These are phyloP conservation scores for Lipomyces spencermartinsiae DNA, from an alignment of 805 yeast genomes.

Conservation along the genomic window DNA sequence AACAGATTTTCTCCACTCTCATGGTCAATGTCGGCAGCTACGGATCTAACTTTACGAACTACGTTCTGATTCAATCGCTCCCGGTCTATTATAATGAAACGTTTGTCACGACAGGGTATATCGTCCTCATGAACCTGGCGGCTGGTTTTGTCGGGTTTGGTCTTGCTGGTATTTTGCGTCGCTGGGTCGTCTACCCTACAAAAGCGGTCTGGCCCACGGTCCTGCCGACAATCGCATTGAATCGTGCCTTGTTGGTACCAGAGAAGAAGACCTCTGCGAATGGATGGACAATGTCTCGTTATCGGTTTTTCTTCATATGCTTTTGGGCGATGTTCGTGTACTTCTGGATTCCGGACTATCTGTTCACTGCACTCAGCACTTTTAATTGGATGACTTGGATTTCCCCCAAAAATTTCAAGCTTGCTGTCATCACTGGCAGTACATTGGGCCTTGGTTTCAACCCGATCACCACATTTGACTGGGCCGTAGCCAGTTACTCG, in stretches of 20 bases:
- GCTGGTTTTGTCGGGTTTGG: slow-evolving; percentile 71
- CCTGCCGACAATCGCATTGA: slow-evolving; percentile 62
- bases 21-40: slow-evolving; percentile 38
- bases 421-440: slow-evolving; percentile 63
- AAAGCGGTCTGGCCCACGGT: slow-evolving; percentile 70
- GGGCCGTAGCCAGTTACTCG: slow-evolving; percentile 63
- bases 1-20: slow-evolving; percentile 66
- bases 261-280: slow-evolving; percentile 48
- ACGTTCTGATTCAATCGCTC: slow-evolving; percentile 45
- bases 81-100: slow-evolving; percentile 43
- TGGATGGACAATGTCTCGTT: slow-evolving; percentile 66
- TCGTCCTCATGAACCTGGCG: slow-evolving; percentile 57
- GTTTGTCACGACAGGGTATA: slow-evolving; percentile 53
- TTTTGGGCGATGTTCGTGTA: slow-evolving; percentile 56
- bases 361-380: slow-evolving; percentile 64
- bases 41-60: slow-evolving; percentile 25
- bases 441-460: slow-evolving; percentile 57
- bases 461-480: slow-evolving; percentile 54
- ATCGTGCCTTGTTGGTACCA: slow-evolving; percentile 54
- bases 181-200: slow-evolving; percentile 65
- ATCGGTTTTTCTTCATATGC: slow-evolving; percentile 55
- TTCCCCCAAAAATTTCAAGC: slow-evolving; percentile 51
- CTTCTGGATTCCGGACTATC: slow-evolving; percentile 71
- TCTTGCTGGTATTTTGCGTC: slow-evolving; percentile 64
- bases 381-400: slow-evolving; percentile 61